phyloP scores from a whole-genome alignment of 2,329 filamentous ascomycete genomes.

The Gyromitra esculenta region DNA sequence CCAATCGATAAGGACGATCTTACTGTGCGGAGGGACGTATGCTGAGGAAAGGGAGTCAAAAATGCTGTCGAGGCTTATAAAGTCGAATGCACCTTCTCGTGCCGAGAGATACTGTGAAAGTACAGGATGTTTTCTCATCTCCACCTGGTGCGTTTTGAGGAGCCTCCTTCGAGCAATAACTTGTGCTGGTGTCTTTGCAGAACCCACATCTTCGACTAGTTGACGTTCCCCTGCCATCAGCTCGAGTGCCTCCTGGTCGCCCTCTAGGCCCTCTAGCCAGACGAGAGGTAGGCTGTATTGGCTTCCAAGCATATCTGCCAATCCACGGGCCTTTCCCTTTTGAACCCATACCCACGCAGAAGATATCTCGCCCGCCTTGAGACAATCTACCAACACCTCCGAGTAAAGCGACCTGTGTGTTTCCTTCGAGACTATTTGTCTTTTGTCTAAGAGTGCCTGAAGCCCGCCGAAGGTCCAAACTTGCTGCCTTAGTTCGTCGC shows the following conservation, averaged over 20 bases:
- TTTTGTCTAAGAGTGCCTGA: conserved; percentile 15
- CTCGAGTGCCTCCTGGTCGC: neutral
- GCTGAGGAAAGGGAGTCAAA: conserved; percentile 21
- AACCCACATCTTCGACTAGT: neutral
- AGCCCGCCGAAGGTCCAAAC: conserved; percentile 1
- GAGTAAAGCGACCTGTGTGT: conserved; percentile 15
- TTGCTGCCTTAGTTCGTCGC: conserved; percentile 19
- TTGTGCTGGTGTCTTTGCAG: neutral
- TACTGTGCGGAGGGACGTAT: conserved; percentile 2
- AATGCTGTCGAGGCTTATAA: conserved; percentile 20
- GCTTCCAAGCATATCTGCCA: neutral
- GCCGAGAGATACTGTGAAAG: conserved; percentile 9
- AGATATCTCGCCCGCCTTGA: conserved; percentile 16
- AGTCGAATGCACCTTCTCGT: conserved; percentile 24
- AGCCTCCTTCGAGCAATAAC: neutral
- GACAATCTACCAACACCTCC: neutral
- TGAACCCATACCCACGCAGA: conserved; percentile 28
- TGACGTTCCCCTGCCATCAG: conserved; percentile 1
- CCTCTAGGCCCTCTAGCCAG: neutral
- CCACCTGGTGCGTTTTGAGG: conserved; percentile 7
- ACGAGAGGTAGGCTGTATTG: conserved; percentile 6
- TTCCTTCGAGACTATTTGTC: conserved; percentile 5
- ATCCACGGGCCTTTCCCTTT: conserved; percentile 12
- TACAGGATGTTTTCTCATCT: conserved; percentile 6
- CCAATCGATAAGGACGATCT: conserved; percentile 22